phyloP scores from a whole-genome alignment of 1,284 basidiomycete species.

The Puccinia novopanici region DNA sequence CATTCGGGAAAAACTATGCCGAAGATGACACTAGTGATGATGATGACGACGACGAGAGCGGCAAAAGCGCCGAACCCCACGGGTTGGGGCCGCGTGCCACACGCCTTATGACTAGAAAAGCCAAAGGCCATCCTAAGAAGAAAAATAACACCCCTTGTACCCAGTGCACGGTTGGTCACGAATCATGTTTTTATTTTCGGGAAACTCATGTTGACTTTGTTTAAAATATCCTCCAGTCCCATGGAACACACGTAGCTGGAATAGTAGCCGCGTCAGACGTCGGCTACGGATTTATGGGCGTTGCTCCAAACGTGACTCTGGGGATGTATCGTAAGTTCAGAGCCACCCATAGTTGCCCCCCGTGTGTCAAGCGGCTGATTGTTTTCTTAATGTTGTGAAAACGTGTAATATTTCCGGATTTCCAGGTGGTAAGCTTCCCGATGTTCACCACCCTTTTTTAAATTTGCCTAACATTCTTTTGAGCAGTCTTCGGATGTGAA shows the following conservation, averaged over 20 bases:
- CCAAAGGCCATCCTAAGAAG: not conserved
- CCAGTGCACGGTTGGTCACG: constrained; percentile 14
- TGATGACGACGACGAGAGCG: not conserved
- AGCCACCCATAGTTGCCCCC: not conserved
- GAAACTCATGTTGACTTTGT: no score
- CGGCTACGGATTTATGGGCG: constrained; percentile 24
- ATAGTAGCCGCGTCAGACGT: constrained; percentile 35
- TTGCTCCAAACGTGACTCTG: constrained; percentile 47
- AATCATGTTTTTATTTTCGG: not conserved
- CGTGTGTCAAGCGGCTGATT: not conserved
- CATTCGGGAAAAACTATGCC: constrained; percentile 66
- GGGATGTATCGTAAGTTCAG: constrained; percentile 36
- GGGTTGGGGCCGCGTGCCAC: not conserved
- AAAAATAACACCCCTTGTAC: constrained; percentile 11
- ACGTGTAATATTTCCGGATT: not conserved
- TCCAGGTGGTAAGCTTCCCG: not conserved
- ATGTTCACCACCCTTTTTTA: no score
- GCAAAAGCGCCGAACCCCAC: not conserved
- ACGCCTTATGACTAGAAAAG: not conserved
- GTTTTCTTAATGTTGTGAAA: not conserved
- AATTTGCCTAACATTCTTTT: not conserved
- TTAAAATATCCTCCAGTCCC: not conserved
- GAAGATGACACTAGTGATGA: not conserved
- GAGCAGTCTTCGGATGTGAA: not conserved
- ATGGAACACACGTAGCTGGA: constrained; percentile 44